Percentiles rank a stretch among this genome's conserved stretches.
These are phyloP conservation scores for Epichloe uncinata DNA, from an alignment of 2,329 filamentous ascomycete species.

Conservation along the genomic window DNA sequence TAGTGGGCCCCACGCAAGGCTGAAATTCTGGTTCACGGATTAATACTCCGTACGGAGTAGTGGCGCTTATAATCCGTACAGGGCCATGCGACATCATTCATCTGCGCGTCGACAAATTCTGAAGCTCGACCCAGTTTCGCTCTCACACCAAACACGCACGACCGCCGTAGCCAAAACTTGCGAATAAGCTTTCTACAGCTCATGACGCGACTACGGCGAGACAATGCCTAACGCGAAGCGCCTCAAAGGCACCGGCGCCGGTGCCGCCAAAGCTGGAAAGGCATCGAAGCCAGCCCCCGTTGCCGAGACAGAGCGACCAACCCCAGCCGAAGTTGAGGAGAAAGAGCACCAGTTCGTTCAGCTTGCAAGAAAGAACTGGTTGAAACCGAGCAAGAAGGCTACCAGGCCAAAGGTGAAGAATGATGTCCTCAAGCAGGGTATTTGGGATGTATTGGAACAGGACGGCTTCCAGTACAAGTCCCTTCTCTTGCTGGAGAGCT, in stretches of 20 bases:
- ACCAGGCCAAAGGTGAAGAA: slow-evolving; percentile 64
- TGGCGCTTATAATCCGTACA: not conserved
- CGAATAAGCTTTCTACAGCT: not conserved
- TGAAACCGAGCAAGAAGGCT: slow-evolving; percentile 48
- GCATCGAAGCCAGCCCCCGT: slow-evolving; percentile 25
- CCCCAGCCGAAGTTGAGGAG: slow-evolving; percentile 56
- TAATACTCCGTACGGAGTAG: not conserved
- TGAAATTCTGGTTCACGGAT: slow-evolving; percentile 10
- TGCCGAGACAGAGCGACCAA: slow-evolving; percentile 27
- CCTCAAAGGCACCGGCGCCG: slow-evolving; percentile 38
- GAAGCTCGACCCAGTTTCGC: not conserved
- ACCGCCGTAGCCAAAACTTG: not conserved
- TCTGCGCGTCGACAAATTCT: not conserved
- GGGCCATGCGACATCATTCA: not conserved
- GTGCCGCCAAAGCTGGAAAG: slow-evolving; percentile 18
- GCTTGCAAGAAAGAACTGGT: slow-evolving; percentile 76
- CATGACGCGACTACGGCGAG: slow-evolving; percentile 1
- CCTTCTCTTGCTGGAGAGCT: slow-evolving; percentile 71
- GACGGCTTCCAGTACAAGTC: slow-evolving; percentile 66
- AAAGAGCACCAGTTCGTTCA: slow-evolving; percentile 60
- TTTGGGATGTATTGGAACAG: slow-evolving; percentile 81
- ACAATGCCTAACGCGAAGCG: slow-evolving; percentile 47
- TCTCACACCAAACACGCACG: not conserved
- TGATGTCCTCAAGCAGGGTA: slow-evolving; percentile 70
- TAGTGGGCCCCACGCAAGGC: slow-evolving; percentile 10